Percentiles rank a stretch among this genome's conserved stretches.
These are phyloP conservation scores for Chaetoceros muelleri DNA, from an alignment of 108 stramenopile genomes.

Conservation along the genomic window DNA sequence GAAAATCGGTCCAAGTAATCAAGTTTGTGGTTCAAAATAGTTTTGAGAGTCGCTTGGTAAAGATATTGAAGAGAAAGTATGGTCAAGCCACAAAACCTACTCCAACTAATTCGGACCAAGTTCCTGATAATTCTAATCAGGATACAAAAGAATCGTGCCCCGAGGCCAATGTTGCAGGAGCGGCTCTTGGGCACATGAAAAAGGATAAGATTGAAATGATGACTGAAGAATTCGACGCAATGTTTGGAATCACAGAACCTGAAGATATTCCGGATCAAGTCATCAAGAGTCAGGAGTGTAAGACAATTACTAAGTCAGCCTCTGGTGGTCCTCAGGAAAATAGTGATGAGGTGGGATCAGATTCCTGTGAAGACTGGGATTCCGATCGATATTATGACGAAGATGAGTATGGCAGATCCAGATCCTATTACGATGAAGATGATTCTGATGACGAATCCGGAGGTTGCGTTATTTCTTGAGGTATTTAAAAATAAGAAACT, in stretches of 20 bases:
- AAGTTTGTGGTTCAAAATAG: conserved; percentile 18
- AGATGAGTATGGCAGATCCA: too few species aligned
- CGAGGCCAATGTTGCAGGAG: background rate
- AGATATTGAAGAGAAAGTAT: conserved; percentile 25
- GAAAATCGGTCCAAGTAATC: conserved; percentile 19
- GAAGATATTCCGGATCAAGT: background rate
- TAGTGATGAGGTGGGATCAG: too few species aligned
- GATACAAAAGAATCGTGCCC: background rate
- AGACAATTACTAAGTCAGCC: too few species aligned
- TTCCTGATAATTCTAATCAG: background rate
- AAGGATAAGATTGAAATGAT: conserved; percentile 10
- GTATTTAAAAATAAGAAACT: too few species aligned
- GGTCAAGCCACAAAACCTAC: background rate
- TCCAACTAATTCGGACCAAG: background rate
- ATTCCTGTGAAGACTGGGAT: too few species aligned
- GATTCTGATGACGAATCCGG: too few species aligned
- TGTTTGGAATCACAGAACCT: conserved; percentile 16
- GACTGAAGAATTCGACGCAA: conserved; percentile 20
- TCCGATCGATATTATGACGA: too few species aligned
- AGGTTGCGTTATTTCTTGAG: too few species aligned
- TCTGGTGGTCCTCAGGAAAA: too few species aligned
- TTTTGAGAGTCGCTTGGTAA: conserved; percentile 21
- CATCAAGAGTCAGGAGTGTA: too few species aligned
- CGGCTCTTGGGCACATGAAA: conserved; percentile 8
- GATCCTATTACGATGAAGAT: too few species aligned